phyloP scores from a whole-genome alignment of 306 rosid genomes.

The Astragalus membranaceus region DNA sequence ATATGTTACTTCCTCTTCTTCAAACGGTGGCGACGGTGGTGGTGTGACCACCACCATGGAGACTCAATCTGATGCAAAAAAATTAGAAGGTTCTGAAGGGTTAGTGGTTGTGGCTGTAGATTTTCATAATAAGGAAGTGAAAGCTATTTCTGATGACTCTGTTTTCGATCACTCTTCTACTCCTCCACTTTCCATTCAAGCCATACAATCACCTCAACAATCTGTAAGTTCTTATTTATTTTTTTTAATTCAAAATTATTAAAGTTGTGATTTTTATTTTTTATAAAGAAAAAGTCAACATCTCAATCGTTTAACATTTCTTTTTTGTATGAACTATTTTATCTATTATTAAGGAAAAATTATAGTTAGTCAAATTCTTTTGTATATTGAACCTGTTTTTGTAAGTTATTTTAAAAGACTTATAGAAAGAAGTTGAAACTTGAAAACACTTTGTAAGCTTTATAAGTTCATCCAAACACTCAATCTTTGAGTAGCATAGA shows the following conservation, averaged over 20 bases:
- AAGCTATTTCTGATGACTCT: conserved; percentile 45
- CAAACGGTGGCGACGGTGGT: background rate
- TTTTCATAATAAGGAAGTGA: conserved; percentile 25
- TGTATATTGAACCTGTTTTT: too few relatives aligned
- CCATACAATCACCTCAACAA: conserved; percentile 16
- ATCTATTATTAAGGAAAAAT: too few relatives aligned
- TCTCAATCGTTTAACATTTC: background rate
- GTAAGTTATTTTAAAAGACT: too few relatives aligned
- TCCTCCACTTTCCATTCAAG: conserved; percentile 38
- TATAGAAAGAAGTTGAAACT: too few relatives aligned
- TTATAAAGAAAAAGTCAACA: background rate
- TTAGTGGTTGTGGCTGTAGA: conserved; percentile 26
- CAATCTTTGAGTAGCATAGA: background rate
- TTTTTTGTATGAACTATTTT: too few relatives aligned
- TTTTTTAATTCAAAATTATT: background rate
- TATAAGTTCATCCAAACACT: too few relatives aligned
- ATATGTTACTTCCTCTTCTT: conserved; percentile 17
- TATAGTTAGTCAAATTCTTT: too few relatives aligned
- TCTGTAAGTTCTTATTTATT: conserved; percentile 31
- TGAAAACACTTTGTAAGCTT: too few relatives aligned
- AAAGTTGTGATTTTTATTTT: background rate
- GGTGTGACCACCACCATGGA: background rate
- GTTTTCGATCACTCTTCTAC: conserved; percentile 41
- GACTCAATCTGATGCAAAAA: background rate
- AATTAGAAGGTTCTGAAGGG: background rate